Base-by-base conservation (phyloP, 345 rosid species). In the Hirschfeldia incana region DNA sequence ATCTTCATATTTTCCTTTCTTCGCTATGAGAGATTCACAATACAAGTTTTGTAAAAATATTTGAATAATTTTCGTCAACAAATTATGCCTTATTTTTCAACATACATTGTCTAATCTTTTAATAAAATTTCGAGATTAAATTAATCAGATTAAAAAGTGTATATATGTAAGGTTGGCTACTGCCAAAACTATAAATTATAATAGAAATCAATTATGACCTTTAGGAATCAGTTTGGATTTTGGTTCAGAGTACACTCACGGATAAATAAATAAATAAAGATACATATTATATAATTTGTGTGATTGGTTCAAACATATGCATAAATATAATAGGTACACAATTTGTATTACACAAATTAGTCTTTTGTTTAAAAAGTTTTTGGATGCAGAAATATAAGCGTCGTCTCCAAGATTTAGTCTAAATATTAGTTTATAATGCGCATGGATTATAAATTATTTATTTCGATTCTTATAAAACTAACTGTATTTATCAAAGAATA, bases 11-110 rank as follows among this genome's bases (percentile, higher is more conserved):
- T 53, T 37, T 49, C 13, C n/a, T 37, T 17, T 46, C 16, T 63
- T 78, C 76, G 71, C 81, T 78, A 37, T 29, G 72, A 28, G 76
- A 65, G 67, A 65, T 78, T 55, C 72, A 71, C 67, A 71, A 37
- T 64, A 15, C 65, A 62, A 63, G 42, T 51, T 63, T 11, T 5
- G 17, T 15, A 51, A 62, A n/a, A 42, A 62, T 0, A 34, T 21
- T 32, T 4, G 39, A 51, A 49, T 0, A 33, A 15, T 0, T 26
- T 57, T 30, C 63, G 21, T 37, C 8, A 69, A 17, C 3, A 4
- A 44, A 21, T 5, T 11, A 8, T 21, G 33, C 21, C 27, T 21
- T 42, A 10, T 42, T 10, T 53, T 32, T 1, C 2, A 26, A 33
- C n/a, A 9, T 6, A 33, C 7, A 11, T 17, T 34, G 2, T 34